Conservation (phyloP, 2,329 filamentous ascomycete genomes). For the Colletotrichum sp. region DNA sequence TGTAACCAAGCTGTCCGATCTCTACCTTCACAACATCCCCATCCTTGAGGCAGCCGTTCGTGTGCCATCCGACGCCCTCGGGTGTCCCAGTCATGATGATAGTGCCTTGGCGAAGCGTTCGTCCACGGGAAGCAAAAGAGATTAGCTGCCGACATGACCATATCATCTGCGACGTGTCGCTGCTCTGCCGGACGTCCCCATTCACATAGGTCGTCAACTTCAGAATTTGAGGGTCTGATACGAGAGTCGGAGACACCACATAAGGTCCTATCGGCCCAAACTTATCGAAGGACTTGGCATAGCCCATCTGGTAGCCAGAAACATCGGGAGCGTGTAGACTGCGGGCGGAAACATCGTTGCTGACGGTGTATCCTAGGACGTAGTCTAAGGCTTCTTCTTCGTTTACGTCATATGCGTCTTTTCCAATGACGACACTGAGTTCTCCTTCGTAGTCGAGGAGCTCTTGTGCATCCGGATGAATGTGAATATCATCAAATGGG, state of each 20-base stretch:
- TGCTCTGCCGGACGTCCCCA: conserved; percentile 50
- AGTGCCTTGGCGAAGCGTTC: conserved; percentile 41
- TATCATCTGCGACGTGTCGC: neutral
- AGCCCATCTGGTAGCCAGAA: conserved; percentile 59
- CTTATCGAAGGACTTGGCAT: conserved; percentile 61
- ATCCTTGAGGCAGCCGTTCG: neutral
- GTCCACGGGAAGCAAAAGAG: conserved; percentile 28
- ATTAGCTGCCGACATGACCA: conserved; percentile 21
- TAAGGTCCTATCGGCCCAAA: conserved; percentile 56
- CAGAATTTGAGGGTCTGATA: conserved; percentile 48
- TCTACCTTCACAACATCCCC: neutral
- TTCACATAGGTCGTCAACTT: conserved; percentile 50
- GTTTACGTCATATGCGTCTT: conserved; percentile 40
- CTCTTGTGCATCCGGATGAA: neutral
- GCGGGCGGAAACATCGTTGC: conserved; percentile 60
- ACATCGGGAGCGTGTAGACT: conserved; percentile 52
- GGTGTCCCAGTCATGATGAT: conserved; percentile 52
- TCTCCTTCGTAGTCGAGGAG: neutral
- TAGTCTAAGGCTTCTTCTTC: conserved; percentile 43
- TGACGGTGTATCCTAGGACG: conserved; percentile 56
- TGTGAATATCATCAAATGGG: neutral
- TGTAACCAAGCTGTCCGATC: neutral
- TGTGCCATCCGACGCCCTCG: conserved; percentile 27
- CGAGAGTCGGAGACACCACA: conserved; percentile 36
- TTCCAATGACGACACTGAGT: conserved; percentile 46